Evolutionary conservation across 306 rosid genomes (phyloP).

Genomic region (Mimosa bimucronata): DNA sequence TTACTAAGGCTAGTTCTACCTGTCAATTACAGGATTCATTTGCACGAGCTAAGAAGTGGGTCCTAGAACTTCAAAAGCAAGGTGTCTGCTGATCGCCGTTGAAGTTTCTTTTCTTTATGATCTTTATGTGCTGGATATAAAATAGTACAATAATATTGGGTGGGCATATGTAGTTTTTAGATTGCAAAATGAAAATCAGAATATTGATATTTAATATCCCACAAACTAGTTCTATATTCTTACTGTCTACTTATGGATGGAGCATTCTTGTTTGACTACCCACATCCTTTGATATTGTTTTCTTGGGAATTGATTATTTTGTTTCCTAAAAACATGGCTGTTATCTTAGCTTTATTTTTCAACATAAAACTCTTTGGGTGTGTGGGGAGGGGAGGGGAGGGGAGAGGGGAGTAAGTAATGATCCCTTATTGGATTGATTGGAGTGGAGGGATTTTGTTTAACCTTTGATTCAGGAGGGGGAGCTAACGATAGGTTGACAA

Average conservation of each 20-base stretch:
- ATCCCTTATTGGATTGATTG: too few species aligned
- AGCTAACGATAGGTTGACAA: too few species aligned
- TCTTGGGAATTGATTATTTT: neutral
- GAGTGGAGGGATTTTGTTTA: too few species aligned
- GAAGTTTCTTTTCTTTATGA: neutral
- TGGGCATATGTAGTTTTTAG: slow-evolving; percentile 9
- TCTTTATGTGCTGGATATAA: neutral
- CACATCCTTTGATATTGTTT: slow-evolving; percentile 13
- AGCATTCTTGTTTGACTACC: neutral
- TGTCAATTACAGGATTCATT: slow-evolving; percentile 39
- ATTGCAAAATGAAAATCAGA: slow-evolving; percentile 23
- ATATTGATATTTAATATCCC: slow-evolving; percentile 11
- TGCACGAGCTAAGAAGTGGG: slow-evolving; percentile 51
- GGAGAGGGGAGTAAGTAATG: too few species aligned
- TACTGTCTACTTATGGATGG: neutral
- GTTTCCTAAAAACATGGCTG: neutral
- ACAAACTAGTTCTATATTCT: slow-evolving; percentile 10
- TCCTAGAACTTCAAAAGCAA: slow-evolving; percentile 48
- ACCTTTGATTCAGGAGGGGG: too few species aligned
- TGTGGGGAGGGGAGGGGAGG: too few species aligned
- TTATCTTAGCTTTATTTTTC: neutral
- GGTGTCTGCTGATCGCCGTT: slow-evolving; percentile 32
- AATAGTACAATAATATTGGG: neutral
- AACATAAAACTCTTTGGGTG: neutral
- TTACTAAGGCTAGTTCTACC: neutral